Conservation (phyloP, 2,329 filamentous ascomycete genomes). For the Delphinella strobiligena region DNA sequence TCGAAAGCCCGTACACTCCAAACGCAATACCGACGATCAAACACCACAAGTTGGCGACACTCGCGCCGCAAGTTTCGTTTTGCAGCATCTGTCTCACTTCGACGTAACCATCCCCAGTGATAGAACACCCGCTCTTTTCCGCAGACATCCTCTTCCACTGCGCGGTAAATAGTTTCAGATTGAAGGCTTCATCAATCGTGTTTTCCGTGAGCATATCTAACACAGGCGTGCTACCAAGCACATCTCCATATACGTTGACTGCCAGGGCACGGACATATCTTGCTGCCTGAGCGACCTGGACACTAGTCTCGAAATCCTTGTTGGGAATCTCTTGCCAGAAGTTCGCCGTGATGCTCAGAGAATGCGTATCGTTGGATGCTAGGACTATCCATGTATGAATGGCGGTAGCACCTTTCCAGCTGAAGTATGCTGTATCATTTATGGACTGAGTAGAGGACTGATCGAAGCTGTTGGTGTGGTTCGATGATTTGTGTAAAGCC, state of each 20-base stretch:
- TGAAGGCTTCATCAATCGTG: background rate
- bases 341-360: slow-evolving; percentile 1
- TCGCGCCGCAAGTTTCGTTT: no score
- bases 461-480: no score
- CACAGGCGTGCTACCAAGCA: background rate
- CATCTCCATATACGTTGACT: background rate
- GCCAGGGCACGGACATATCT: slow-evolving; percentile 2
- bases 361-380: slow-evolving; percentile 3
- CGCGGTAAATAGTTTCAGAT: no score
- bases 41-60: no score
- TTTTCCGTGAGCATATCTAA: background rate
- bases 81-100: no score
- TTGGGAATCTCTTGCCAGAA: slow-evolving; percentile 2
- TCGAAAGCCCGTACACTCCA: no score
- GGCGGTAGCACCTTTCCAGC: slow-evolving; percentile 39
- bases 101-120: no score
- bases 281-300: background rate
- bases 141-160: no score
- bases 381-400: slow-evolving; percentile 30
- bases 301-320: slow-evolving; percentile 1
- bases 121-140: no score
- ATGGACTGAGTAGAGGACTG: no score
- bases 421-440: slow-evolving; percentile 34
- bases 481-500: no score
- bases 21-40: no score